A percentile compares a stretch with the other conserved stretches of the same genome.
These are phyloP conservation scores for Cynanchum wilfordii DNA, from an alignment of 257 asterid species.

Conservation along the genomic window DNA sequence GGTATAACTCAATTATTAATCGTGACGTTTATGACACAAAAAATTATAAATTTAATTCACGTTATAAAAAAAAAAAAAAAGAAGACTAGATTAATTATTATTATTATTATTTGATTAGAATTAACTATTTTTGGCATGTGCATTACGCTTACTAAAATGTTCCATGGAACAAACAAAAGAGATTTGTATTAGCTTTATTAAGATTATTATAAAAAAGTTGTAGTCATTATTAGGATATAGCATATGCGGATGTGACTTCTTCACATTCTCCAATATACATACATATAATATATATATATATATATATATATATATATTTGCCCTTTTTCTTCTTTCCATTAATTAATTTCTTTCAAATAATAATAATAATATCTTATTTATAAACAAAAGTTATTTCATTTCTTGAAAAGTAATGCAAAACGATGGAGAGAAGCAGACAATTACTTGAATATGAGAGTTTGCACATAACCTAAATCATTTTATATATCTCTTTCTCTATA, in stretches of 20 bases:
- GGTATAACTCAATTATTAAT: too few species aligned
- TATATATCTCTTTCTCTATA: too few species aligned
- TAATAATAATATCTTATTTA: background rate
- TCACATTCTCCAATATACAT: background rate
- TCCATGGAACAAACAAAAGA: background rate
- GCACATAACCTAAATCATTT: background rate
- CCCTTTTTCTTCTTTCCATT: background rate
- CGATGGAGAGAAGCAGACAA: background rate
- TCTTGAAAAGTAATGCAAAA: background rate
- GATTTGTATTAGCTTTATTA: background rate
- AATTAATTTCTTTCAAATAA: background rate
- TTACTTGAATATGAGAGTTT: background rate
- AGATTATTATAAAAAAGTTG: background rate
- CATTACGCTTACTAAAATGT: background rate
- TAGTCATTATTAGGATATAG: background rate
- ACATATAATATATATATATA: too few species aligned
- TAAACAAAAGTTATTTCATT: background rate
- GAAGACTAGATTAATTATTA: too few species aligned
- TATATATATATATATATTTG: too few species aligned
- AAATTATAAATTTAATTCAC: too few species aligned
- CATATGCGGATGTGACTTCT: constrained; percentile 3
- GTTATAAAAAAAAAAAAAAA: too few species aligned
- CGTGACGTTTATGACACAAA: too few species aligned
- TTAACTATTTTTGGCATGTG: background rate
- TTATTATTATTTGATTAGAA: background rate